phyloP scores from a whole-genome alignment of 257 asterid species.

The Schizonepeta tenuifolia region DNA sequence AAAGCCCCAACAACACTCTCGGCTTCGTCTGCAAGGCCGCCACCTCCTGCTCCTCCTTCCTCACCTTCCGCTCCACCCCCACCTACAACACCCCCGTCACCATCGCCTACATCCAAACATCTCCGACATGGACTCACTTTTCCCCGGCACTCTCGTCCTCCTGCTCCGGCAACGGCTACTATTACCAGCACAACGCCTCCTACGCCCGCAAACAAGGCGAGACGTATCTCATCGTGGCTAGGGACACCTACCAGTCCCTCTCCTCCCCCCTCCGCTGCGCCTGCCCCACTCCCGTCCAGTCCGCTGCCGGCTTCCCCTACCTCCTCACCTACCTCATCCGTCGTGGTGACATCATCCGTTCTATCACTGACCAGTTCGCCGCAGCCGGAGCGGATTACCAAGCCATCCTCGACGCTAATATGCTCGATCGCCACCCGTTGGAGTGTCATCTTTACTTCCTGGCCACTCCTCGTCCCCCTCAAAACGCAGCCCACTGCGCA shows the following conservation, averaged over 20 bases:
- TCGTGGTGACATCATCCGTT: too few species aligned
- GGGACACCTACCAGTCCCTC: conserved; percentile 56
- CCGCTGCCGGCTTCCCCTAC: too few species aligned
- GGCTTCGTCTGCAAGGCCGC: conserved; percentile 61
- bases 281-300: too few species aligned
- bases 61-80: conserved; percentile 56
- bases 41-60: conserved; percentile 50
- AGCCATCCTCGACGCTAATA: too few species aligned
- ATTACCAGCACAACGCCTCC: conserved; percentile 61
- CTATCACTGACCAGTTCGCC: too few species aligned
- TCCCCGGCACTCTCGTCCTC: conserved; percentile 43
- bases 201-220: conserved; percentile 44
- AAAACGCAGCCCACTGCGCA: too few species aligned
- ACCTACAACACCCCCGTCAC: conserved; percentile 49
- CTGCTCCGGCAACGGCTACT: conserved; percentile 31
- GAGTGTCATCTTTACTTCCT: too few species aligned
- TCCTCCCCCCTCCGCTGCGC: too few species aligned
- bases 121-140: conserved; percentile 40
- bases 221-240: conserved; percentile 49
- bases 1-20: conserved; percentile 39
- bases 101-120: conserved; percentile 50
- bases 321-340: too few species aligned
- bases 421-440: too few species aligned
- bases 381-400: too few species aligned
- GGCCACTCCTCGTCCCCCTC: too few species aligned